phyloP scores from a whole-genome alignment of 208 protist species.

The Plasmodiophora brassicae region DNA sequence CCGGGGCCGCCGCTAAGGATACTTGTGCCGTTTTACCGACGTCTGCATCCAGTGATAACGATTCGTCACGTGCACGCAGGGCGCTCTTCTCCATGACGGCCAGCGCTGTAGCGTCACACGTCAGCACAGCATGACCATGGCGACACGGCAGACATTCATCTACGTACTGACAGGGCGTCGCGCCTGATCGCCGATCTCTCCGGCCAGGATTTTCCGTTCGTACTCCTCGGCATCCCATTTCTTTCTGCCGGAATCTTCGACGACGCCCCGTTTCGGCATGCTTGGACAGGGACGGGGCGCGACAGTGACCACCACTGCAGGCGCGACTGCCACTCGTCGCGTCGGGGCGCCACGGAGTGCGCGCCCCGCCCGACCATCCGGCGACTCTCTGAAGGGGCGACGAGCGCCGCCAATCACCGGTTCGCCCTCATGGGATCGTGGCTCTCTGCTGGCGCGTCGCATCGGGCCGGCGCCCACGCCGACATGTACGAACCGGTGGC shows the following conservation, averaged over 20 bases:
- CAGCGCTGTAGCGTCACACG: not conserved
- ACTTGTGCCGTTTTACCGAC: not conserved
- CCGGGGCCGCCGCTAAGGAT: not conserved
- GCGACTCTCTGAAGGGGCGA: too few species aligned
- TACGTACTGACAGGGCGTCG: not conserved
- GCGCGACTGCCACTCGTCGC: too few species aligned
- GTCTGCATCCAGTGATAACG: not conserved
- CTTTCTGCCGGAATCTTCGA: not conserved
- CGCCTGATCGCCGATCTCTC: not conserved
- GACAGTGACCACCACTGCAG: too few species aligned
- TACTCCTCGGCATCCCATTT: slow-evolving; percentile 28
- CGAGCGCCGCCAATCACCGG: too few species aligned
- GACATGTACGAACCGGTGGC: not conserved
- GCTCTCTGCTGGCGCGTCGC: too few species aligned
- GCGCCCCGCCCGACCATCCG: too few species aligned
- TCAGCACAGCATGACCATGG: not conserved
- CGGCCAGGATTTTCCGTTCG: not conserved
- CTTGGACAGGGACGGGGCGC: too few species aligned
- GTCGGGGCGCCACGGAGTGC: too few species aligned
- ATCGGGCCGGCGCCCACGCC: too few species aligned
- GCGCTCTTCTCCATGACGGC: not conserved
- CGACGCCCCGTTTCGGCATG: too few species aligned
- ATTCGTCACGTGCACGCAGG: not conserved
- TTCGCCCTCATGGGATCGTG: too few species aligned
- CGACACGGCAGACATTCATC: not conserved